These are phyloP conservation scores for Ormosia semicastrata DNA, from an alignment of 306 rosid genomes.

Conservation along the genomic window DNA sequence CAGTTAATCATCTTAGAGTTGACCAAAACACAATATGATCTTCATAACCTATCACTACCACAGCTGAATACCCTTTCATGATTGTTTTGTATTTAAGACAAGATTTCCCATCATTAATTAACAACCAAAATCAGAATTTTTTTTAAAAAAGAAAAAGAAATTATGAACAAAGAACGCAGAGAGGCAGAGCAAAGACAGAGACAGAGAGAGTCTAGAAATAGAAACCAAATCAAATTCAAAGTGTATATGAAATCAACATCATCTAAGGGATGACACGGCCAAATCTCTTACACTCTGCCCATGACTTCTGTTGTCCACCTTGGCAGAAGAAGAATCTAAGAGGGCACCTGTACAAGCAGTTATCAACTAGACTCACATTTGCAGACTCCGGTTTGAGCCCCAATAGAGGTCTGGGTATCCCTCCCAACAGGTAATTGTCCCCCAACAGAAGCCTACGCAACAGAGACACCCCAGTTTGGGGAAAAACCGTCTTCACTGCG, in stretches of 20 bases:
- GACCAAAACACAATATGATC: neutral
- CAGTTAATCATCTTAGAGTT: neutral
- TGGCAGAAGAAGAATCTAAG: conserved; percentile 68
- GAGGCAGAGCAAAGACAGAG: neutral
- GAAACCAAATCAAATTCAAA: neutral
- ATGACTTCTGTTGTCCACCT: conserved; percentile 69
- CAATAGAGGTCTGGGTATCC: conserved; percentile 58
- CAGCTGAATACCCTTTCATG: neutral
- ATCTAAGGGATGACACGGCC: conserved; percentile 50
- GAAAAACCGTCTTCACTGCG: conserved; percentile 64
- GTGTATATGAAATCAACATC: neutral
- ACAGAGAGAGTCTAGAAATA: neutral
- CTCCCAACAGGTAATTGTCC: conserved; percentile 73
- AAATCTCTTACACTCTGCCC: conserved; percentile 41
- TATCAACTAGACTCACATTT: conserved; percentile 57
- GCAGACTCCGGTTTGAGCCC: conserved; percentile 59
- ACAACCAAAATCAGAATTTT: neutral
- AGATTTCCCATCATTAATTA: neutral
- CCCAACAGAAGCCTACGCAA: conserved; percentile 65
- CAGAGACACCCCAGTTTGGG: conserved; percentile 45
- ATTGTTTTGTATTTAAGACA: neutral
- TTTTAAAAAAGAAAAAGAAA: neutral
- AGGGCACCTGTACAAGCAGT: conserved; percentile 76
- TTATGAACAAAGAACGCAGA: neutral
- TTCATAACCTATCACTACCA: neutral